Evolutionary conservation across 192 early-diverging fungal genomes (phyloP), one percentile per base, ranked within the genome.

Genomic region (Phycomyces blakesleeanus): DNA sequence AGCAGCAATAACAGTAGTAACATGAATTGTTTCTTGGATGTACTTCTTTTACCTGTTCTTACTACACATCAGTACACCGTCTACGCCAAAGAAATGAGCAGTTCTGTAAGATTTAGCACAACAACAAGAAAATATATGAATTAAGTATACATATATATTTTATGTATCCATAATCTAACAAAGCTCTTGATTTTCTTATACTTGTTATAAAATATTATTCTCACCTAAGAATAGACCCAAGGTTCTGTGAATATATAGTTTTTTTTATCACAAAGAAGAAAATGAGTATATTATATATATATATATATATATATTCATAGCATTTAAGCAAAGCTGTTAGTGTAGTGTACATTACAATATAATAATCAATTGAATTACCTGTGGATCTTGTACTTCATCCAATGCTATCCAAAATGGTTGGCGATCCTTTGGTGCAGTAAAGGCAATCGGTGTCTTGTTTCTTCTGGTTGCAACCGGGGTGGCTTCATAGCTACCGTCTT

Each of bases 181-280:
- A n/a, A n/a, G n/a, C n/a, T n/a, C n/a, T n/a, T n/a, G n/a, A n/a
- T n/a, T n/a, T n/a, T n/a, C n/a, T n/a, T n/a, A n/a, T n/a, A n/a
- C n/a, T n/a, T n/a, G n/a, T 55, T 20, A 50, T 24, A 37, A 4
- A 44, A 5, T 59, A 16, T 54, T 15, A 1, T 27, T 29, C 6
- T 18, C 57, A 74, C 72, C 80, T 68, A 34, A 91, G 61, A 52
- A 91, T 89, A 11, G 87, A 83, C 8, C 90, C 90, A 5, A 91
- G 42, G 63, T 91, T 91, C 69, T 89, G n/a, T n/a, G n/a, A n/a
- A n/a, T n/a, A n/a, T n/a, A n/a, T n/a, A n/a, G n/a, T n/a, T n/a
- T n/a, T n/a, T n/a, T n/a, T n/a, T n/a, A n/a, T n/a, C n/a, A n/a
- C n/a, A n/a, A n/a, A n/a, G n/a, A n/a, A n/a, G n/a, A n/a, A n/a